Percentiles rank a stretch among this genome's conserved stretches.
These are phyloP conservation scores for Rhamnella rubrinervis DNA, from an alignment of 331 rosid genomes.

Conservation along the genomic window DNA sequence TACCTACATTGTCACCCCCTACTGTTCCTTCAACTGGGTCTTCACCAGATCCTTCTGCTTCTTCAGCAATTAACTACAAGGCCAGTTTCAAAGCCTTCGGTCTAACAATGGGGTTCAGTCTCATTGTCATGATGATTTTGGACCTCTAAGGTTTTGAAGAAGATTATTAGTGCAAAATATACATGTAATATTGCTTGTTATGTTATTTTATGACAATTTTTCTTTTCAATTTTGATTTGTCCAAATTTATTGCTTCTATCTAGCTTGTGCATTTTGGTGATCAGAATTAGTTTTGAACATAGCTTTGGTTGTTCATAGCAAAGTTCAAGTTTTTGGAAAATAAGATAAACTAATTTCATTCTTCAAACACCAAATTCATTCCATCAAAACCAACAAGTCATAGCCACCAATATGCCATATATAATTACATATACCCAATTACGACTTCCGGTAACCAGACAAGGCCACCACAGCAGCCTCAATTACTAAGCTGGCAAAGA, in stretches of 20 bases:
- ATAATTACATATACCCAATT: no score
- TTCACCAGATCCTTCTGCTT: slow-evolving; percentile 35
- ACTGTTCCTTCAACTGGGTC: slow-evolving; percentile 47
- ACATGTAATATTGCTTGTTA: slow-evolving; percentile 3
- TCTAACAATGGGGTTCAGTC: slow-evolving; percentile 27
- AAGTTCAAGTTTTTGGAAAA: background rate
- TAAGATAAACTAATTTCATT: no score
- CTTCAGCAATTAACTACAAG: slow-evolving; percentile 28
- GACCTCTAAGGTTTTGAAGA: slow-evolving; percentile 28
- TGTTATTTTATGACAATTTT: slow-evolving; percentile 17
- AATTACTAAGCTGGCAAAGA: no score
- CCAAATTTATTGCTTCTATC: background rate
- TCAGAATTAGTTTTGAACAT: background rate
- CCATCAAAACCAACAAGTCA: no score
- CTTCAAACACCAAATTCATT: no score
- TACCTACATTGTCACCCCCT: slow-evolving; percentile 36
- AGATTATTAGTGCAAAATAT: background rate
- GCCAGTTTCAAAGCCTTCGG: slow-evolving; percentile 23
- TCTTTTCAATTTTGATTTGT: background rate
- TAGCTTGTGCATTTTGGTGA: slow-evolving; percentile 5
- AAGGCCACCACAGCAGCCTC: no score
- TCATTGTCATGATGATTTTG: slow-evolving; percentile 29
- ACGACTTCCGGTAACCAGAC: no score
- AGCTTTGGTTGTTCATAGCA: background rate
- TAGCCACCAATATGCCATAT: no score